Conservation (phyloP, 768 basidiomycete genomes). For the Strobilomyces echinocephalus region DNA sequence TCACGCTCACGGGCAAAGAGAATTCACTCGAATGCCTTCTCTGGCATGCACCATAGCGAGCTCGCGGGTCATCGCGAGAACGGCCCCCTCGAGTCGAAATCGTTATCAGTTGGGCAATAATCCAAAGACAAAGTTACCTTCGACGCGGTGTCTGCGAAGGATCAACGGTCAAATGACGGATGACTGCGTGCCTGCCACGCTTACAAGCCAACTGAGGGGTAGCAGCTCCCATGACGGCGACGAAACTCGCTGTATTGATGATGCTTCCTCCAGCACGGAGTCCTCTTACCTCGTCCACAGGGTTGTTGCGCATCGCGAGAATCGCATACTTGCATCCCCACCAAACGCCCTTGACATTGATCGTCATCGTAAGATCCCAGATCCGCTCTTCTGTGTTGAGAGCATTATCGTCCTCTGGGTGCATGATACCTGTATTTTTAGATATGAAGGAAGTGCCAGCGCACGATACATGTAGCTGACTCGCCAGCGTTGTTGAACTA, state of each 20-base stretch:
- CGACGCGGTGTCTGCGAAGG: constrained; percentile 77
- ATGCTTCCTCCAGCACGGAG: constrained; percentile 83
- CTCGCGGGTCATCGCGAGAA: constrained; percentile 98
- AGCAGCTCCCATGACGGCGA: constrained; percentile 91
- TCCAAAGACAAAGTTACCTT: constrained; percentile 52
- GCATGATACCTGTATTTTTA: constrained; percentile 81
- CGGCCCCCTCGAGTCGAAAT: constrained; percentile 62
- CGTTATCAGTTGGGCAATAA: constrained; percentile 4
- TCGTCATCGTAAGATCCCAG: constrained; percentile 90
- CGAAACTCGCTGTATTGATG: constrained; percentile 98
- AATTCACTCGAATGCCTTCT: constrained; percentile 95
- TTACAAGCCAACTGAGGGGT: constrained; percentile 97
- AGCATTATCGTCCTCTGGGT: constrained; percentile 89
- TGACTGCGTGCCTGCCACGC: background rate
- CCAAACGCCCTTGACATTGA: constrained; percentile 99
- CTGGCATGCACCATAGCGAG: constrained; percentile 96
- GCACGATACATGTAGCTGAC: constrained; percentile 7
- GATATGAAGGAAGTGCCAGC: background rate
- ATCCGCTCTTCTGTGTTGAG: constrained; percentile 94
- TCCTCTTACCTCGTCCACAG: constrained; percentile 74
- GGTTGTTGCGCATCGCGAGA: constrained; percentile 91
- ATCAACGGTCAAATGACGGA: constrained; percentile 1
- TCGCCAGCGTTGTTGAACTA: constrained; percentile 92
- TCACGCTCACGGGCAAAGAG: constrained; percentile 83
- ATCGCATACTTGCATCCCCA: constrained; percentile 99